Evolutionary conservation across 768 basidiomycete genomes (phyloP).

Genomic region (Naematelia encephala): DNA sequence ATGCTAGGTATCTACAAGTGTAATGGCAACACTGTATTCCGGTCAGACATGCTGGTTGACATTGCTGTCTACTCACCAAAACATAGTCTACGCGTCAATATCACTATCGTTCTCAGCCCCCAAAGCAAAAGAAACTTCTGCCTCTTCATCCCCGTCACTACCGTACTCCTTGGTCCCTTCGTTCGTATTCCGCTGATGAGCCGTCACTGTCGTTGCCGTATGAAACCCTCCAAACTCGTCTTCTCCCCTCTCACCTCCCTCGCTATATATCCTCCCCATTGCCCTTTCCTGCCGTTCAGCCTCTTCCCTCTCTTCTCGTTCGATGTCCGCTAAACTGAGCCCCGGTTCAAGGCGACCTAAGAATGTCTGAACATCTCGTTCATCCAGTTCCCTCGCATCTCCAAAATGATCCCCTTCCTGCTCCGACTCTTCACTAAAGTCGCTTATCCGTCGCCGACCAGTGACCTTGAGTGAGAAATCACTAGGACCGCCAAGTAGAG

Average conservation of each 20-base stretch:
- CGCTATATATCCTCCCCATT: not conserved
- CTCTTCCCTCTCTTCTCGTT: not conserved
- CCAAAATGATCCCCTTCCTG: not conserved
- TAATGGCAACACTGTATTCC: no score
- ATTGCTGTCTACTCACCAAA: no score
- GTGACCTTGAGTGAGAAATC: not conserved
- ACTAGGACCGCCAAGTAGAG: not conserved
- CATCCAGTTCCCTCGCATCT: not conserved
- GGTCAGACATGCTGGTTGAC: no score
- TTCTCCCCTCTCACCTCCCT: not conserved
- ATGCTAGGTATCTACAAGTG: no score
- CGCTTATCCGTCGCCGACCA: not conserved
- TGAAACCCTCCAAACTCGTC: not conserved
- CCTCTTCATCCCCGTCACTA: no score
- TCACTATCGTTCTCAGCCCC: no score
- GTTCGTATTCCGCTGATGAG: no score
- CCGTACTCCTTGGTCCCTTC: no score
- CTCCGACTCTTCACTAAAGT: not conserved
- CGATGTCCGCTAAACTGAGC: not conserved
- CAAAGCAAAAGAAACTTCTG: no score
- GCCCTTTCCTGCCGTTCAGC: not conserved
- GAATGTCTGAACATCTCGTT: not conserved
- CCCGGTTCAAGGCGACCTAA: not conserved
- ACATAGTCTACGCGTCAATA: no score
- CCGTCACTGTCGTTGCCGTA: no score